Evolutionary conservation across 1,284 basidiomycete species (phyloP), one percentile per base, ranked within the genome.

Genomic region (Austroboletus niveus): DNA sequence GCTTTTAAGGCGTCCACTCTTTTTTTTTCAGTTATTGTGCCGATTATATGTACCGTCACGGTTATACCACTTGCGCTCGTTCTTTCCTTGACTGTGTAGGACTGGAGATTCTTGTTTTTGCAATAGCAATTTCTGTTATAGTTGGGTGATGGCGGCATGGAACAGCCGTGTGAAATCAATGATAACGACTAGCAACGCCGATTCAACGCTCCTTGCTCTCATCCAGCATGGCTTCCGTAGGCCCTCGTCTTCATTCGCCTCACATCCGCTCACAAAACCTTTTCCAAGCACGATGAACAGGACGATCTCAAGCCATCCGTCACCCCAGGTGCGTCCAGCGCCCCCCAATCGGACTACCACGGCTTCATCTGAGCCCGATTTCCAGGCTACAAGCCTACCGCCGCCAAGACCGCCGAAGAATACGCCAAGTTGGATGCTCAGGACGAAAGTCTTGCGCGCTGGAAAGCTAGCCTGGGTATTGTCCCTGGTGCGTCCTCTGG

Each of bases 381-480:
- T 53, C 38, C 57, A 89, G 88, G 89, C 50, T 91, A 91, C 76
- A 90, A 86, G 70, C 79, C 78, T 43, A 68, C 72, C n/a, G 80
- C 77, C 53, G 79, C 75, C 20, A 91, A 87, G 72, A 75, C 75
- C 42, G 71, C 82, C 17, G 85, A 87, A 42, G 88, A 90, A 65
- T 88, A 88, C 53, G 82, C 82, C 14, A 72, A 84, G 42, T 80
- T 94, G 49, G 92, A 94, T 70, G 88, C 87, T 11, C 77, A 89
- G 54, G 92, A 95, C 68, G 91, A 94, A 70, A 91, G 87, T 69
- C 75, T 91, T 64, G 81, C 82, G 14, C 85, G 91, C 57, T 95
- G 92, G 92, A 95, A 95, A 69, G 91, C 89, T 24, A 93, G 87
- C 56, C 78, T 96, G 34, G 94, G 94, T 49, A 85, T 95, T 58